Base-by-base conservation (phyloP, 305 asterid species). In the Caryopteris hybrid region DNA sequence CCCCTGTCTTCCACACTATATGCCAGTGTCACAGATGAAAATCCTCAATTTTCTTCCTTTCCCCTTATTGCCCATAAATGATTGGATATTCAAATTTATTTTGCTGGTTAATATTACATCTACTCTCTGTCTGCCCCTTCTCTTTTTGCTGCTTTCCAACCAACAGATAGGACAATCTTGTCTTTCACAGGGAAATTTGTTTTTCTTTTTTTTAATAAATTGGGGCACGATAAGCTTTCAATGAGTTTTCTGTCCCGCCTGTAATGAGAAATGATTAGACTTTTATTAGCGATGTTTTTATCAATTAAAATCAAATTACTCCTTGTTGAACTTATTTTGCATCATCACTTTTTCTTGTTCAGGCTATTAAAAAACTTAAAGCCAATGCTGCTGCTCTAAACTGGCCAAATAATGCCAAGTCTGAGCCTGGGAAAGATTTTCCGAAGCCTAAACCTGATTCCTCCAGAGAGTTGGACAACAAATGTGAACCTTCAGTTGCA, bases 291-390 rank as follows among this genome's bases (percentile, higher is more conserved):
- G 45, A 38, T 55, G 31, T 25, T 14, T 54, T 20, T 67, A 20
- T 51, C 14, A 38, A 22, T 60, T 33, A 23, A n/a, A n/a, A n/a
- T 33, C 18, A 56, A 17, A 57, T 68, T 69, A 72, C 21, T 50
- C 61, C 13, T 51, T 5, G 6, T 64, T 66, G 22, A 45, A 54
- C 25, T 9, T 52, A 43, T 71, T 62, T 71, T 31, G 47, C 74
- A 56, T 39, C 29, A 11, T 63, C 47, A 47, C 50, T 69, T 60
- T 42, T 84, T 57, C 65, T 74, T 71, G 68, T 73, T 47, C 81
- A 92, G 97, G 98, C 98, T 42, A 76, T 90, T 68, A 82, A 77
- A 33, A 84, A 79, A 64, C 77, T 79, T 64, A 92, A 90, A 85
- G 97, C 95, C 50, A 85, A 69, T 78, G 92, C 96, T 39, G 90